Base-by-base conservation (phyloP, 73 alveolate species). In the Tetrahymena thermophila region DNA sequence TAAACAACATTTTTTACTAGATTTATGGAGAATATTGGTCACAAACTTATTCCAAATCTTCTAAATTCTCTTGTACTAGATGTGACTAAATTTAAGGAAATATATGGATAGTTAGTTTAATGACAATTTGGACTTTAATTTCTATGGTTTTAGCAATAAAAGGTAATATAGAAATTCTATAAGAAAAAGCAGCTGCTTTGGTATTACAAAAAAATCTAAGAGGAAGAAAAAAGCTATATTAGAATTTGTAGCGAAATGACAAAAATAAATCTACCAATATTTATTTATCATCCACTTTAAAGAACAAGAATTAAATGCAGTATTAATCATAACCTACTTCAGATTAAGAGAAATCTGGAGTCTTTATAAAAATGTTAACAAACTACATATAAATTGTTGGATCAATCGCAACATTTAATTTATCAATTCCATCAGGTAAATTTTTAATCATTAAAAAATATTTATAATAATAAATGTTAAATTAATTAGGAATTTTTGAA, bases 341-440 rank as follows among this genome's bases (percentile, higher is more conserved):
- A 34, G 44, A 34, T 84, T 15, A 34, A 84, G 94, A 84, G 21
- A 56, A 94, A 35, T 58, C 94, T 10, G 94, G 93, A 14, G 85
- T 94, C 43, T 40, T 94, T 21, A 94, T 94, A 35, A 94, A 94
- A 94, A 34, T 56, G 57, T 84, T 94, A n/a, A 56, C 94, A 16
- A 94, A 35, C 35, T 94, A 94, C 34, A 17, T 94, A 11, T 57
- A 56, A 56, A 94, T 94, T 34, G 43, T 94, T 31, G 96, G 85
- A 28, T 94, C 96, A 56, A 56, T 94, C 0, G 85, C 93, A 6
- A 94, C 96, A 19, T 94, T 94, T 57, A 57, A 94, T 35, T 31
- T 94, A 34, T 6, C 42, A 35, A 35, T 94, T 15, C 96, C 96
- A 57, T 55, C 84, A 55, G 84, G 84, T 55, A 55, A 55, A 5